Conservation (phyloP, 2,329 filamentous ascomycete genomes). For the Orbilia brochopaga region DNA sequence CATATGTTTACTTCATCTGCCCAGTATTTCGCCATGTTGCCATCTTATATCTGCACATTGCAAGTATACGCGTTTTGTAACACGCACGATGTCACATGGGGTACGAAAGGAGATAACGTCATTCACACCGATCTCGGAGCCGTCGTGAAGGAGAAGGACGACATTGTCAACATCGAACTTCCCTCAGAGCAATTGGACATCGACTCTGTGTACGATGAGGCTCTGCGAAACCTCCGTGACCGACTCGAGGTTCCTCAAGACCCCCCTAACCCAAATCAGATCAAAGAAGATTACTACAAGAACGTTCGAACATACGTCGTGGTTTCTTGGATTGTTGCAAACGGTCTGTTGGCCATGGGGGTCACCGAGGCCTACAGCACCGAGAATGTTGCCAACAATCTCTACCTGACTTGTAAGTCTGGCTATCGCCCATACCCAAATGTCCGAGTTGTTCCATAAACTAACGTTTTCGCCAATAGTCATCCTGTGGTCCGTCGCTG, state of each 20-base stretch:
- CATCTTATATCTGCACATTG: constrained; percentile 92
- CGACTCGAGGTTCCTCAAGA: constrained; percentile 77
- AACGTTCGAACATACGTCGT: constrained; percentile 98
- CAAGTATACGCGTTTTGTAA: constrained; percentile 99
- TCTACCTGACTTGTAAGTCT: constrained; percentile 73
- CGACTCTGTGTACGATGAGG: constrained; percentile 95
- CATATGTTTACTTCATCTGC: constrained; percentile 93
- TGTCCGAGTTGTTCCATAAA: neutral
- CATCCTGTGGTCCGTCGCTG: constrained; percentile 89
- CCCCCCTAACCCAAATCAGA: constrained; percentile 72
- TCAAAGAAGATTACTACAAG: constrained; percentile 98
- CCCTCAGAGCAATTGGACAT: constrained; percentile 97
- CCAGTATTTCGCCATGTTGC: constrained; percentile 92
- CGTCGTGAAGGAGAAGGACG: constrained; percentile 73
- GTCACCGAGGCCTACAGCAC: constrained; percentile 83
- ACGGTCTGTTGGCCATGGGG: constrained; percentile 90
- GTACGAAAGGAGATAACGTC: constrained; percentile 97
- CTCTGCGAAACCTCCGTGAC: constrained; percentile 92
- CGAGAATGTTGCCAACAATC: constrained; percentile 76
- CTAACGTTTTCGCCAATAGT: constrained; percentile 59
- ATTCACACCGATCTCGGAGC: constrained; percentile 89
- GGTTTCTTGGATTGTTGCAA: constrained; percentile 88
- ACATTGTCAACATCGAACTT: constrained; percentile 94
- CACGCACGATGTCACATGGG: constrained; percentile 98
- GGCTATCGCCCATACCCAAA: neutral